These are phyloP conservation scores for Balansia obtecta DNA, from an alignment of 2,329 filamentous ascomycete genomes.

Conservation along the genomic window DNA sequence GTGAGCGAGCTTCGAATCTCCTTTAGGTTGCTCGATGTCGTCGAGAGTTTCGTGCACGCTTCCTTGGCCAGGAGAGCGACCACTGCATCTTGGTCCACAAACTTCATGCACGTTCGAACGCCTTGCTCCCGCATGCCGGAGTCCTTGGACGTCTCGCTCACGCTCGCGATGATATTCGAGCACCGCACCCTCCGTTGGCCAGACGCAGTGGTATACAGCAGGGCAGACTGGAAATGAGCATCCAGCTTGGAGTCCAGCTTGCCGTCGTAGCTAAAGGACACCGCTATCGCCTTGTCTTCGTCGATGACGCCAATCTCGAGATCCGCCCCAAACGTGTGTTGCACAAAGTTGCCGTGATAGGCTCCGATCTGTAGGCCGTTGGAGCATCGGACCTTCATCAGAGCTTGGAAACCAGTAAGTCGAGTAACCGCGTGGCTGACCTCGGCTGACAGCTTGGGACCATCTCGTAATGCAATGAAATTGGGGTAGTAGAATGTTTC, in stretches of 20 bases:
- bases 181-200: constrained; percentile 87
- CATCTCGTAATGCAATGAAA: constrained; percentile 79
- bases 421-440: constrained; percentile 75
- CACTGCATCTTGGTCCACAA: constrained; percentile 91
- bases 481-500: constrained; percentile 97
- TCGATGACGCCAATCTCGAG: constrained; percentile 88
- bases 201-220: constrained; percentile 84
- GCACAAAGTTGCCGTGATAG: constrained; percentile 95
- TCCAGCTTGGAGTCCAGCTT: constrained; percentile 96
- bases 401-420: constrained; percentile 86
- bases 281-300: constrained; percentile 82
- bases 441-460: constrained; percentile 71
- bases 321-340: constrained; percentile 90
- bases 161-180: constrained; percentile 84
- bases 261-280: constrained; percentile 89
- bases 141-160: constrained; percentile 52
- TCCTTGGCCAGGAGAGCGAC: constrained; percentile 85
- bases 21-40: constrained; percentile 59
- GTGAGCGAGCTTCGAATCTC: constrained; percentile 74
- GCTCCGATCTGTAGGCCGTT: constrained; percentile 85
- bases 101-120: constrained; percentile 75
- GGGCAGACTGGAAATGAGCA: constrained; percentile 90
- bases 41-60: constrained; percentile 70
- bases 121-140: constrained; percentile 31
- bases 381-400: constrained; percentile 98